Conservation (phyloP, 2,329 filamentous ascomycete genomes). For the Aspergillus unguis region DNA sequence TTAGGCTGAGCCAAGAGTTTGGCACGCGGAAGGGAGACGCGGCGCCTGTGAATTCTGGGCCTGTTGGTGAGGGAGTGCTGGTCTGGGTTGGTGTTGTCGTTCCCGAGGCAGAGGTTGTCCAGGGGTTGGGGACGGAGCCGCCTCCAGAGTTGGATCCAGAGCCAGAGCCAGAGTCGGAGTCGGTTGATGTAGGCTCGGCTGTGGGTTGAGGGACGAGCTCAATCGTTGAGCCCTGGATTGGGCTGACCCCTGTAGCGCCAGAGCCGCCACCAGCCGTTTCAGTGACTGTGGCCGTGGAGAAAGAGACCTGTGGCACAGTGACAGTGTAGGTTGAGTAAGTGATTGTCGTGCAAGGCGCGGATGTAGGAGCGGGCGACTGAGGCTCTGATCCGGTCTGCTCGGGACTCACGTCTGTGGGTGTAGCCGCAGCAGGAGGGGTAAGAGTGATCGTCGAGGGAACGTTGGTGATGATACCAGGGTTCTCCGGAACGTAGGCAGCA, state of each 20-base stretch:
- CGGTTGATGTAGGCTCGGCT: slow-evolving; percentile 20
- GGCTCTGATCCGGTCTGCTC: slow-evolving; percentile 11
- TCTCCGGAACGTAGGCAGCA: slow-evolving; percentile 66
- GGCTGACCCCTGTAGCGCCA: slow-evolving; percentile 8
- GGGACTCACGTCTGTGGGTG: slow-evolving; percentile 23
- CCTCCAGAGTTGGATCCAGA: not conserved
- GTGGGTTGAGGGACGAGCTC: slow-evolving; percentile 29
- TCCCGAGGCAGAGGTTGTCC: slow-evolving; percentile 18
- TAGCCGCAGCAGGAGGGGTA: slow-evolving; percentile 46
- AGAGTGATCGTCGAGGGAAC: slow-evolving; percentile 61
- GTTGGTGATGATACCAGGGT: slow-evolving; percentile 81
- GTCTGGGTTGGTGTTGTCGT: slow-evolving; percentile 20
- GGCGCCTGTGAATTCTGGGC: slow-evolving; percentile 3
- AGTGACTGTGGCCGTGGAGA: slow-evolving; percentile 39
- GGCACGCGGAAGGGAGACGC: slow-evolving; percentile 3
- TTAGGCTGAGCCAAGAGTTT: slow-evolving; percentile 1
- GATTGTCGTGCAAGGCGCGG: slow-evolving; percentile 39
- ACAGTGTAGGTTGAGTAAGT: slow-evolving; percentile 41
- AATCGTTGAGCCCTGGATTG: slow-evolving; percentile 24
- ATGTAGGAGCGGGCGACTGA: slow-evolving; percentile 20
- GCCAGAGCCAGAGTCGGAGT: slow-evolving; percentile 3
- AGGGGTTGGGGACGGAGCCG: slow-evolving; percentile 18
- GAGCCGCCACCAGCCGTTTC: slow-evolving; percentile 4
- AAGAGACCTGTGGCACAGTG: slow-evolving; percentile 46
- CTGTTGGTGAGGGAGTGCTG: not conserved